Conservation (phyloP, 192 early-diverging fungal genomes). For the Chytriomyces confervae region DNA sequence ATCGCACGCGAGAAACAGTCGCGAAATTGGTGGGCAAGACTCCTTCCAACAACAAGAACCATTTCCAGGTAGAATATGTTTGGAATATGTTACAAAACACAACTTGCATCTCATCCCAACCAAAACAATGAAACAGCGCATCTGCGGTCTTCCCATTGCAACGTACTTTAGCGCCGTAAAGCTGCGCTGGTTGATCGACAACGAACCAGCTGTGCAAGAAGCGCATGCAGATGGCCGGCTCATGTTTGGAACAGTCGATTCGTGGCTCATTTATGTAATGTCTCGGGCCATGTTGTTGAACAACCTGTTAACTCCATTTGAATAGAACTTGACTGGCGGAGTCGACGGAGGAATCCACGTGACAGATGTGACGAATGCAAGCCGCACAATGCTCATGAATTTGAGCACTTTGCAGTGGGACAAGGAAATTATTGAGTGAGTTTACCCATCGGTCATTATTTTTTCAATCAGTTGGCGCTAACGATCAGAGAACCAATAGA, state of each 20-base stretch:
- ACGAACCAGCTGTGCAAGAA: constrained; percentile 71
- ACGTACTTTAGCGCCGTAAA: constrained; percentile 95
- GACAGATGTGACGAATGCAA: constrained; percentile 94
- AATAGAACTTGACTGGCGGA: constrained; percentile 84
- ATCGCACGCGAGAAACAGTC: constrained; percentile 80
- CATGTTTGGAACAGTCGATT: constrained; percentile 89
- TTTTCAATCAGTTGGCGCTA: constrained; percentile 5
- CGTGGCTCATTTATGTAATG: constrained; percentile 89
- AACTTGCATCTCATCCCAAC: not conserved
- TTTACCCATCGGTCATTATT: not conserved
- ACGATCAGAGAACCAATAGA: constrained; percentile 41
- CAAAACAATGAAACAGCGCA: constrained; percentile 29
- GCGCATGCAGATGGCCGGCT: constrained; percentile 76
- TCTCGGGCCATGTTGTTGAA: not conserved
- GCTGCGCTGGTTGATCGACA: constrained; percentile 90
- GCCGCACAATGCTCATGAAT: constrained; percentile 95
- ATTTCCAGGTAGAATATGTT: constrained; percentile 43
- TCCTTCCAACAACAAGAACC: constrained; percentile 50
- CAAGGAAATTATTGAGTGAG: constrained; percentile 57
- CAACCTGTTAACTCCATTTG: not conserved
- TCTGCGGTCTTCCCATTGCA: constrained; percentile 86
- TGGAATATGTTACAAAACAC: not conserved
- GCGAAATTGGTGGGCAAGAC: constrained; percentile 61
- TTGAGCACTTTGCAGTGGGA: constrained; percentile 83
- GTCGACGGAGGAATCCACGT: constrained; percentile 71